Evolutionary conservation across 345 rosid species (phyloP).

Genomic region (Hypericum androsaemum): DNA sequence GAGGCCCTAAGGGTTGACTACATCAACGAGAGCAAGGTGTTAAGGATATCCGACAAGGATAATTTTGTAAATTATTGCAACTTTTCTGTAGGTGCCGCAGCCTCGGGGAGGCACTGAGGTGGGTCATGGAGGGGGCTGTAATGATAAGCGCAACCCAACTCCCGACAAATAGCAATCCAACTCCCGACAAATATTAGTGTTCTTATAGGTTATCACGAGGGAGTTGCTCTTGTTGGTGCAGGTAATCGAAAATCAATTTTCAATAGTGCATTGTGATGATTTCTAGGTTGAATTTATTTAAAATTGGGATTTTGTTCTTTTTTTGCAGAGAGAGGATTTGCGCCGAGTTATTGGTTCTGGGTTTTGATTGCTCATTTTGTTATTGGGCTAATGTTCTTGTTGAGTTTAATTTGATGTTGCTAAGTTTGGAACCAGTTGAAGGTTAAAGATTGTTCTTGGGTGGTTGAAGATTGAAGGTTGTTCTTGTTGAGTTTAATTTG

Average conservation of each 20-base stretch:
- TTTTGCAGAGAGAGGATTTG: constrained; percentile 45
- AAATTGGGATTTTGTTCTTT: constrained; percentile 9
- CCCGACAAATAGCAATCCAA: too few relatives aligned
- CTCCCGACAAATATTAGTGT: constrained; percentile 6
- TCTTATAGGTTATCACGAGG: constrained; percentile 62
- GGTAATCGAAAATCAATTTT: constrained; percentile 27
- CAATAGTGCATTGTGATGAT: background rate
- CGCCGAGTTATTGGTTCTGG: constrained; percentile 67
- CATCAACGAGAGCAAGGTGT: constrained; percentile 27
- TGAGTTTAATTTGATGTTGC: too few relatives aligned
- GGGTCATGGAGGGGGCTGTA: constrained; percentile 28
- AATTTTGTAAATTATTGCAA: constrained; percentile 43
- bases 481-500: too few relatives aligned
- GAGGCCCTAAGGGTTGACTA: constrained; percentile 27
- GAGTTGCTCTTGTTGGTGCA: constrained; percentile 69
- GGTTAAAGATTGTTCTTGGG: too few relatives aligned
- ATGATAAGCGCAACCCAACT: background rate
- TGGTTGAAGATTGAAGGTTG: too few relatives aligned
- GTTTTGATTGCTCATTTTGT: too few relatives aligned
- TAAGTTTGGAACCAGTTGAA: too few relatives aligned
- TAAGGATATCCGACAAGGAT: constrained; percentile 22
- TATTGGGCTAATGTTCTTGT: too few relatives aligned
- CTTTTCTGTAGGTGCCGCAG: constrained; percentile 30
- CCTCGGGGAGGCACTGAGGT: constrained; percentile 30
- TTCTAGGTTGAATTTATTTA: background rate